Conservation (phyloP, 305 asterid species). For the Withania somnifera region DNA sequence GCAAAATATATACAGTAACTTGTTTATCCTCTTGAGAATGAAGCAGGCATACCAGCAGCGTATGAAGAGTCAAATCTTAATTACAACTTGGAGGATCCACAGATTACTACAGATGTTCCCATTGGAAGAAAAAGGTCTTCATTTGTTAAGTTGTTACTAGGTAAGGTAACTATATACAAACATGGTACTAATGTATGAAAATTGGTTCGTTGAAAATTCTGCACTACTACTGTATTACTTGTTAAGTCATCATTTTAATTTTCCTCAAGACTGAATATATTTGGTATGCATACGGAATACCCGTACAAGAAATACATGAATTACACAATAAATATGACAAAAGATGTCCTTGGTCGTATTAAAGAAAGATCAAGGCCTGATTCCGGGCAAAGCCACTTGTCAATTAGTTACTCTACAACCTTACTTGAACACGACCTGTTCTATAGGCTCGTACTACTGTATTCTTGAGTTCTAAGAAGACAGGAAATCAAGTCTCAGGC, state of each 20-base stretch:
- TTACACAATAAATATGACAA: background rate
- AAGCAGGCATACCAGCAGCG: background rate
- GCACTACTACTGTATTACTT: background rate
- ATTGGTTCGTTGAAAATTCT: background rate
- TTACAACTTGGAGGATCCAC: background rate
- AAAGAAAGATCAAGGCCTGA: background rate
- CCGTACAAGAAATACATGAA: background rate
- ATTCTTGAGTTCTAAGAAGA: too few species aligned
- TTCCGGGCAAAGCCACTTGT: too few species aligned
- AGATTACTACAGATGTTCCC: background rate
- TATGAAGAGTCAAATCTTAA: background rate
- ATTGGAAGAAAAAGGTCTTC: background rate
- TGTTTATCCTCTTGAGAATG: background rate
- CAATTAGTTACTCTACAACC: too few species aligned
- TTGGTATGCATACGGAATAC: background rate
- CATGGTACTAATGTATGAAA: background rate
- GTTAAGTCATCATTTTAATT: background rate
- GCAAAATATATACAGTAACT: background rate
- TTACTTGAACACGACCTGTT: too few species aligned
- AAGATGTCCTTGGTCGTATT: background rate
- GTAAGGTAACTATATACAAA: background rate
- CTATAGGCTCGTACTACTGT: too few species aligned
- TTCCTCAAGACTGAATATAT: background rate
- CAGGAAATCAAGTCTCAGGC: too few species aligned
- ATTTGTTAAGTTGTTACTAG: background rate